Percentiles rank a stretch among this genome's conserved stretches.
phyloP scores from a whole-genome alignment of 805 yeast species.

The Naumovozyma castellii region DNA sequence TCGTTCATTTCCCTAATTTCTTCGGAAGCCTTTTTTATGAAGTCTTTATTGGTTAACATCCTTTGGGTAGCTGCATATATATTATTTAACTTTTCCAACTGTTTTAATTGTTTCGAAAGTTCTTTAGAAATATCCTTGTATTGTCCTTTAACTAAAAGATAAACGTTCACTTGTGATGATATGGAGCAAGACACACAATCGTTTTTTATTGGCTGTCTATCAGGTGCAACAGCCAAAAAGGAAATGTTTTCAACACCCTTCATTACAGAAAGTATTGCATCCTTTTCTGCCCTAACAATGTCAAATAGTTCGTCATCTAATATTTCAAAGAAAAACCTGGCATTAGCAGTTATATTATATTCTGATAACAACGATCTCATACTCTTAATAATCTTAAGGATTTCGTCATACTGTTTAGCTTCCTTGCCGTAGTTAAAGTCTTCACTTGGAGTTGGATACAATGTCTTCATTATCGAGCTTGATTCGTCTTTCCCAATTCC shows the following conservation, averaged over 20 bases:
- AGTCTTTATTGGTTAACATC: constrained; percentile 59
- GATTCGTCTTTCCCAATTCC: constrained; percentile 40
- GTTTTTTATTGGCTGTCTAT: constrained; percentile 34
- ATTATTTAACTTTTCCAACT: constrained; percentile 54
- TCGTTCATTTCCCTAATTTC: constrained; percentile 68
- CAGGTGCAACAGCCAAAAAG: constrained; percentile 45
- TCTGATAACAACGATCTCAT: constrained; percentile 87
- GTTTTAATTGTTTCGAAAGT: constrained; percentile 67
- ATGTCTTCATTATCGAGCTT: constrained; percentile 62
- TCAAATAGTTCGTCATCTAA: constrained; percentile 34
- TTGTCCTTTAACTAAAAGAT: constrained; percentile 84
- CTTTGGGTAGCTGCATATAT: constrained; percentile 54
- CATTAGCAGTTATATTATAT: constrained; percentile 78
- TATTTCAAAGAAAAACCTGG: constrained; percentile 70
- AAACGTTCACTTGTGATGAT: constrained; percentile 69
- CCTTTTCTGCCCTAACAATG: constrained; percentile 57
- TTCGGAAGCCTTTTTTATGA: constrained; percentile 70
- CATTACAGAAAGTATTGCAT: constrained; percentile 79
- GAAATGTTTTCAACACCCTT: constrained; percentile 71
- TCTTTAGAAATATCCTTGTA: constrained; percentile 77
- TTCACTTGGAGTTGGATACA: constrained; percentile 56
- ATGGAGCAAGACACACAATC: constrained; percentile 85
- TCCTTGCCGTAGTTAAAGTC: constrained; percentile 55
- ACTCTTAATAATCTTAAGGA: constrained; percentile 74
- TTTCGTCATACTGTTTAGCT: constrained; percentile 64